phyloP scores from a whole-genome alignment of 2,329 filamentous ascomycete species.

The Microcyclospora pomicola region DNA sequence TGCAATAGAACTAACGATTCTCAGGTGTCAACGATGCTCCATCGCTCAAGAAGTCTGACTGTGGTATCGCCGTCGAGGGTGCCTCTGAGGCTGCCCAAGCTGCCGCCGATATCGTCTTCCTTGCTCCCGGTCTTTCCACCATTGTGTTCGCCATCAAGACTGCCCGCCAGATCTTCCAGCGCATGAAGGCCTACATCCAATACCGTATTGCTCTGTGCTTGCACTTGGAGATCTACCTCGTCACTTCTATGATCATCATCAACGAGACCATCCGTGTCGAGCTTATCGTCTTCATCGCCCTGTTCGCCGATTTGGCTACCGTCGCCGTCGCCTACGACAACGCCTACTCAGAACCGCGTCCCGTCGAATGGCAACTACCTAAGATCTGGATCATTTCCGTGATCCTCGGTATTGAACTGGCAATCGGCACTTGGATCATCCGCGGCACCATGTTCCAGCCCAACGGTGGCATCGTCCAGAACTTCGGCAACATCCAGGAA shows the following conservation, averaged over 20 bases:
- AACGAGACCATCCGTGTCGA: conserved; percentile 61
- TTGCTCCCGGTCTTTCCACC: conserved; percentile 56
- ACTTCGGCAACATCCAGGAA: conserved; percentile 60
- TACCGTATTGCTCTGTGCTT: conserved; percentile 64
- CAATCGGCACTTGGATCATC: conserved; percentile 58
- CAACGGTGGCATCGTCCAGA: conserved; percentile 60
- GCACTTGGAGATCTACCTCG: conserved; percentile 62
- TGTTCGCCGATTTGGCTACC: conserved; percentile 67
- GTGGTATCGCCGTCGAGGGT: conserved; percentile 60
- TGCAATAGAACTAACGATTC: conserved; percentile 6
- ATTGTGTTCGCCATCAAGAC: conserved; percentile 63
- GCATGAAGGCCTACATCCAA: conserved; percentile 65
- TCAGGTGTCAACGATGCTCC: conserved; percentile 55
- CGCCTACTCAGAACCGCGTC: conserved; percentile 59
- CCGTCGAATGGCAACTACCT: conserved; percentile 67
- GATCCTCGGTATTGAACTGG: conserved; percentile 53
- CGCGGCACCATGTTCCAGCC: conserved; percentile 55
- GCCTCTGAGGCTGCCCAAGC: conserved; percentile 59
- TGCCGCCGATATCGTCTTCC: conserved; percentile 61
- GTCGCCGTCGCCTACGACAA: conserved; percentile 70
- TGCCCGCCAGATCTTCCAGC: conserved; percentile 61
- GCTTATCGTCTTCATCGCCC: conserved; percentile 64
- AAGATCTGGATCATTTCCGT: conserved; percentile 70
- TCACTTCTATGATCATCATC: conserved; percentile 66
- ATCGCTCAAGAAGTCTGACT: conserved; percentile 61